Conservation (phyloP, 805 yeast genomes). For the Candida andamanensis region DNA sequence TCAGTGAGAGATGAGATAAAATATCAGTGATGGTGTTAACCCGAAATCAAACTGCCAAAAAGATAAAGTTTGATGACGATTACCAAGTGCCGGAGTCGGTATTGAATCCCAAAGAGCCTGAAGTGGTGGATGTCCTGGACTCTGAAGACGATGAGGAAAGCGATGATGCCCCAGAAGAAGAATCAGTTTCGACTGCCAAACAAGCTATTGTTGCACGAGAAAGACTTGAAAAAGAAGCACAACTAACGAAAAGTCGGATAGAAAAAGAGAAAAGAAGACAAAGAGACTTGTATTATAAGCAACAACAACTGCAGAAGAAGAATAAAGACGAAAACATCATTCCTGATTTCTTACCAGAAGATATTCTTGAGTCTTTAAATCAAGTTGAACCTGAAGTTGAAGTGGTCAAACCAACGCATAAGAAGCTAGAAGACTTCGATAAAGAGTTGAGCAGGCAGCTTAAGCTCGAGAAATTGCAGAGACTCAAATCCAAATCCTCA, state of each 20-base stretch:
- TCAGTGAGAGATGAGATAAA: no score
- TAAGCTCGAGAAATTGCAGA: slow-evolving; percentile 30
- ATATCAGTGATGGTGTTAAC: slow-evolving; percentile 11
- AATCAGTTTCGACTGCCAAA: slow-evolving; percentile 27
- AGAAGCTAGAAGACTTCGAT: slow-evolving; percentile 32
- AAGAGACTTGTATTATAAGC: slow-evolving; percentile 24
- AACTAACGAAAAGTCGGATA: slow-evolving; percentile 19
- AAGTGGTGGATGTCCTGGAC: slow-evolving; percentile 10
- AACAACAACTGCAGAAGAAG: slow-evolving; percentile 27
- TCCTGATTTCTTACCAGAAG: slow-evolving; percentile 41
- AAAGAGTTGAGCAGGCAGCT: slow-evolving; percentile 24
- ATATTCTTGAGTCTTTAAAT: slow-evolving; percentile 21
- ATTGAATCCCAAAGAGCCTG: background rate
- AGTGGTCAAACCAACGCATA: slow-evolving; percentile 12
- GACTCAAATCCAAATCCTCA: slow-evolving; percentile 19
- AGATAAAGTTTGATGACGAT: slow-evolving; percentile 10
- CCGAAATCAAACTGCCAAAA: slow-evolving; percentile 8
- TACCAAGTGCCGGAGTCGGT: background rate
- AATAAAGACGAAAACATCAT: slow-evolving; percentile 16
- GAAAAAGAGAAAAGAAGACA: slow-evolving; percentile 35
- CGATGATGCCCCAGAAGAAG: slow-evolving; percentile 43
- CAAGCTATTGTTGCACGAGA: slow-evolving; percentile 21
- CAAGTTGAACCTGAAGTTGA: slow-evolving; percentile 4
- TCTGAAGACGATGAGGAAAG: slow-evolving; percentile 5
- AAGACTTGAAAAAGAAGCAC: slow-evolving; percentile 16